These are phyloP conservation scores for Diplosphaera chodatii DNA, from an alignment of 139 green algal species.

Conservation along the genomic window DNA sequence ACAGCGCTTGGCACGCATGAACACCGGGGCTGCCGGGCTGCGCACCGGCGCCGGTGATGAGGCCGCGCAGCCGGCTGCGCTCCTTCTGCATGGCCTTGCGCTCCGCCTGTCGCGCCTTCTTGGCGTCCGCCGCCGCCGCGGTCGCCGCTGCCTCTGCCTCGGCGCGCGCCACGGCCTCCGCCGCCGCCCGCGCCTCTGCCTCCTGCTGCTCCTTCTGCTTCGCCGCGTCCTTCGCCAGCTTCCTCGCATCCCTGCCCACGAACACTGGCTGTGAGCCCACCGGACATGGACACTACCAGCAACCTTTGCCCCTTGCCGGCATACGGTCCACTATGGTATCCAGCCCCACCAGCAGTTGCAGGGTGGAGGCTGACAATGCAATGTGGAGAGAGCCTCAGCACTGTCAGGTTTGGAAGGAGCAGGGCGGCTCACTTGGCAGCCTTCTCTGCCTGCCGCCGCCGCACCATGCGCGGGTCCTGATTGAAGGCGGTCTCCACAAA, in stretches of 20 bases:
- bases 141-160: conserved; percentile 34
- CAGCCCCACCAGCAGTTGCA: too few species aligned
- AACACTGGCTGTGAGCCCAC: too few species aligned
- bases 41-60: conserved; percentile 12
- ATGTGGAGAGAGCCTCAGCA: too few species aligned
- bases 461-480: conserved; percentile 70
- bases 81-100: conserved; percentile 84
- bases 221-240: conserved; percentile 66
- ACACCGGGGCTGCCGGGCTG: too few species aligned
- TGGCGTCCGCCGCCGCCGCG: conserved; percentile 35
- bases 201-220: conserved; percentile 43
- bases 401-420: too few species aligned
- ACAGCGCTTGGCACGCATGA: too few species aligned
- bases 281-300: too few species aligned
- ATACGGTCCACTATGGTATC: too few species aligned
- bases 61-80: conserved; percentile 54
- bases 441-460: conserved; percentile 66
- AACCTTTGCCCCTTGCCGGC: too few species aligned
- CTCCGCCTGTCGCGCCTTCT: conserved; percentile 66
- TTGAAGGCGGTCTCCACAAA: conserved; percentile 85
- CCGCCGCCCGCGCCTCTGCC: conserved; percentile 17
- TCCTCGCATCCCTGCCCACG: conserved; percentile 38
- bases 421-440: conserved; percentile 38
- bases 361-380: too few species aligned
- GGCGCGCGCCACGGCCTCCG: conserved; percentile 31